Percentiles rank a stretch among this genome's conserved stretches.
Evolutionary conservation across 2,329 filamentous ascomycete species (phyloP).

Genomic region (Aspergillus sp.): DNA sequence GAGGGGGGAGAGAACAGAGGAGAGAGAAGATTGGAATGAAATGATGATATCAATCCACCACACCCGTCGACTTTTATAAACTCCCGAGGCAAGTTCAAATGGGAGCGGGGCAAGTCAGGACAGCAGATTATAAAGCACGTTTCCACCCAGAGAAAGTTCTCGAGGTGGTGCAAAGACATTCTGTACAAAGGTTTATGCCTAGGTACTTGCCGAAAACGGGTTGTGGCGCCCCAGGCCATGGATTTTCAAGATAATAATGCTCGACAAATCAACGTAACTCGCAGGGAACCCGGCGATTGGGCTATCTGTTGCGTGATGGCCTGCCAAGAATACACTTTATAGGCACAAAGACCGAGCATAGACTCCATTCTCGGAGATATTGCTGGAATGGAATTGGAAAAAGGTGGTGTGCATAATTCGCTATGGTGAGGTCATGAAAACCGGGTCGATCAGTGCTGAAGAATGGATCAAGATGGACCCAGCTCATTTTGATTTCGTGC

Average conservation of each 20-base stretch:
- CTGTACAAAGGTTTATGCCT: constrained; percentile 8
- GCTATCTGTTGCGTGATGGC: constrained; percentile 25
- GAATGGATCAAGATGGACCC: not conserved
- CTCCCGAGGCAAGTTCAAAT: not conserved
- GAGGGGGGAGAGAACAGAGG: constrained; percentile 4
- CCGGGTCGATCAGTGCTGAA: not conserved
- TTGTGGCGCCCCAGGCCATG: not conserved
- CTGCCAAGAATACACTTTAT: constrained; percentile 30
- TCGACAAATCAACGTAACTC: constrained; percentile 7
- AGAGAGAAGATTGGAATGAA: constrained; percentile 3
- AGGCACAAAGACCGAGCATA: constrained; percentile 32
- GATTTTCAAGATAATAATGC: constrained; percentile 11
- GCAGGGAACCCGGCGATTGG: constrained; percentile 9
- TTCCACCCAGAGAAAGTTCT: constrained; percentile 17
- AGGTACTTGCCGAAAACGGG: constrained; percentile 13
- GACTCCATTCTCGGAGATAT: constrained; percentile 17
- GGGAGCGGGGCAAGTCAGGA: constrained; percentile 16
- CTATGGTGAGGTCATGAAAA: constrained; percentile 1
- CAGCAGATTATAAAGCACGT: constrained; percentile 19
- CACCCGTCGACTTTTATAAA: constrained; percentile 16
- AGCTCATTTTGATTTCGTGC: not conserved
- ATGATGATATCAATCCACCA: constrained; percentile 5
- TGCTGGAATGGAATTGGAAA: constrained; percentile 8
- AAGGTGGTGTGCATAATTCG: not conserved
- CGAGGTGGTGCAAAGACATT: constrained; percentile 3